Evolutionary conservation across 2,329 filamentous ascomycete genomes (phyloP).

Genomic region (Fusarium metavorans): DNA sequence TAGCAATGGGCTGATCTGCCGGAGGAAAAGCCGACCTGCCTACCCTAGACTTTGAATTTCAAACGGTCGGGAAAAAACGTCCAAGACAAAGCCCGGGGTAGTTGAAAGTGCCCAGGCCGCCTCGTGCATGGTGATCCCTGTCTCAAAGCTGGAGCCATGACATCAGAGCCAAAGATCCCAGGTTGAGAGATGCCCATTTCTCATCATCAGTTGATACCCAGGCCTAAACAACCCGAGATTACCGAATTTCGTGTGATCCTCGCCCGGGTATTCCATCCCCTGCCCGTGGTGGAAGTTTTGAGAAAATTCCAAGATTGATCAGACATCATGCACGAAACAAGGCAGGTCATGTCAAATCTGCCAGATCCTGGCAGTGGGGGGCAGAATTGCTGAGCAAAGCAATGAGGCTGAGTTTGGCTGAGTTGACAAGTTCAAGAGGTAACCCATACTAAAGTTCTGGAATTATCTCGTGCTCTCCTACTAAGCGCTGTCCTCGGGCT

Average conservation of each 20-base stretch:
- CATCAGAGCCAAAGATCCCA: constrained; percentile 24
- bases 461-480: constrained; percentile 17
- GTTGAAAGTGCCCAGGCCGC: not conserved
- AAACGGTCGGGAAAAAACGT: not conserved
- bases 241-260: constrained; percentile 10
- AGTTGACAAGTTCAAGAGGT: constrained; percentile 19
- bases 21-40: not conserved
- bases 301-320: constrained; percentile 34
- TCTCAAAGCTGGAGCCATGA: constrained; percentile 20
- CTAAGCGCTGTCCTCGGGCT: constrained; percentile 1
- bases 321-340: constrained; percentile 2
- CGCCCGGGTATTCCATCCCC: not conserved
- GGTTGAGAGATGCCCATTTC: constrained; percentile 17
- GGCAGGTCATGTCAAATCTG: not conserved
- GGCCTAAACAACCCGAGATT: not conserved
- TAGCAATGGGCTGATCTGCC: constrained; percentile 17
- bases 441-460: constrained; percentile 24
- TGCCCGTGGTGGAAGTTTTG: constrained; percentile 17
- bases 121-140: constrained; percentile 14
- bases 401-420: constrained; percentile 26
- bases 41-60: constrained; percentile 7
- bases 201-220: constrained; percentile 2
- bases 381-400: constrained; percentile 10
- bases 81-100: not conserved
- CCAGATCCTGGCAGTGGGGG: constrained; percentile 16